Evolutionary conservation across 768 basidiomycete genomes (phyloP).

Genomic region (Lactarius hengduanensis): DNA sequence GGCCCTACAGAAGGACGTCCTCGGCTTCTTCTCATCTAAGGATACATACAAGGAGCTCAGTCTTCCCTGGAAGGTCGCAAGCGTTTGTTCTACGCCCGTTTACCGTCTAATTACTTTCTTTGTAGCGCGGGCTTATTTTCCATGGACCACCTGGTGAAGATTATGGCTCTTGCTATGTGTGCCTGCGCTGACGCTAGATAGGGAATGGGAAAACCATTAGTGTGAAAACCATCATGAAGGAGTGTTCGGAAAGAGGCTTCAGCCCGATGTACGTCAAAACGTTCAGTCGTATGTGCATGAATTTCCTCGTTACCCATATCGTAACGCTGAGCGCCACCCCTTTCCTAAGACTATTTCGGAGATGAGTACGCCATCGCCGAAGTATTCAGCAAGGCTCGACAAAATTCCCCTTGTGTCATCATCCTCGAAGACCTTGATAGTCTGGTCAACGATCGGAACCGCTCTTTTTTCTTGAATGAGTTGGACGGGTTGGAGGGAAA

Average conservation of each 20-base stretch:
- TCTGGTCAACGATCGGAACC: slow-evolving; percentile 72
- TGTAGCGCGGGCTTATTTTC: slow-evolving; percentile 77
- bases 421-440: slow-evolving; percentile 72
- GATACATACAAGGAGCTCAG: slow-evolving; percentile 66
- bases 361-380: slow-evolving; percentile 65
- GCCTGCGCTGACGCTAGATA: slow-evolving; percentile 27
- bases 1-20: slow-evolving; percentile 67
- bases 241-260: slow-evolving; percentile 58
- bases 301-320: neutral
- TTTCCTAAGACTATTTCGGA: slow-evolving; percentile 46
- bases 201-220: slow-evolving; percentile 87
- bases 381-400: slow-evolving; percentile 73
- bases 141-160: slow-evolving; percentile 70
- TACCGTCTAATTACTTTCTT: neutral
- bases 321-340: neutral
- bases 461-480: slow-evolving; percentile 88
- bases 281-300: slow-evolving; percentile 55
- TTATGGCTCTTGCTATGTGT: too few species aligned
- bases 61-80: slow-evolving; percentile 74
- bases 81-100: neutral
- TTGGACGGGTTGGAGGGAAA: slow-evolving; percentile 79
- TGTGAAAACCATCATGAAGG: slow-evolving; percentile 79
- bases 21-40: slow-evolving; percentile 78
- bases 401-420: slow-evolving; percentile 63
- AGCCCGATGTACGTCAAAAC: slow-evolving; percentile 80